phyloP scores from a whole-genome alignment of 1,284 basidiomycete species.

The Dichomitus squalens region DNA sequence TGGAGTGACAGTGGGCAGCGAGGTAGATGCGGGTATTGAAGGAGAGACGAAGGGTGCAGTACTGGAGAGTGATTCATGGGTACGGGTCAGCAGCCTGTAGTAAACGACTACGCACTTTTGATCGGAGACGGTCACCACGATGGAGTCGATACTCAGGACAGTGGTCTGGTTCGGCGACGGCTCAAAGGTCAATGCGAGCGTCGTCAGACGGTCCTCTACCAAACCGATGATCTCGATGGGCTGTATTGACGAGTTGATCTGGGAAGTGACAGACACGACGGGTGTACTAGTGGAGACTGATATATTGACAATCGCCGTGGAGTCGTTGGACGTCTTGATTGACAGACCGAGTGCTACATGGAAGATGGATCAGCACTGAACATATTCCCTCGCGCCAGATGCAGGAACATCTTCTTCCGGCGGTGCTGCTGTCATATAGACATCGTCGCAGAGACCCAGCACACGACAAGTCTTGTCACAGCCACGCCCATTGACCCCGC shows the following conservation, averaged over 20 bases:
- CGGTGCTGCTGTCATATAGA: not conserved
- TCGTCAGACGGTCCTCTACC: constrained; percentile 28
- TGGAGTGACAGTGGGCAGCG: constrained; percentile 22
- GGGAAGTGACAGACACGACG: constrained; percentile 29
- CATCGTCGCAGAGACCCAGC: constrained; percentile 4
- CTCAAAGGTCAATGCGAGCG: constrained; percentile 32
- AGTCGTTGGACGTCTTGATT: constrained; percentile 30
- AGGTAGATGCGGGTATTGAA: constrained; percentile 19
- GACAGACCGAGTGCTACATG: constrained; percentile 22
- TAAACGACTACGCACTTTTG: constrained; percentile 22
- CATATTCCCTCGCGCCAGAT: not conserved
- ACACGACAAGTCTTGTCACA: not conserved
- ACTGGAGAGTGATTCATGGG: constrained; percentile 4
- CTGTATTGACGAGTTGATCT: constrained; percentile 30
- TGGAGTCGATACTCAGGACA: constrained; percentile 30
- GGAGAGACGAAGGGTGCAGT: constrained; percentile 26
- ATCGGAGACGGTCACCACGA: constrained; percentile 25
- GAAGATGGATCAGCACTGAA: not conserved
- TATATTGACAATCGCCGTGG: constrained; percentile 33
- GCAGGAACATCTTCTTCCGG: not conserved
- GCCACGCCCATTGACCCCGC: not conserved
- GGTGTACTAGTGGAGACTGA: constrained; percentile 32
- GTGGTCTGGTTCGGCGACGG: constrained; percentile 19
- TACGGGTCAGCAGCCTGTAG: not conserved
- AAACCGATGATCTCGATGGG: constrained; percentile 30